Evolutionary conservation across 2,329 filamentous ascomycete species (phyloP), one percentile per base, ranked within the genome.

Genomic region (Penicillium sp.): DNA sequence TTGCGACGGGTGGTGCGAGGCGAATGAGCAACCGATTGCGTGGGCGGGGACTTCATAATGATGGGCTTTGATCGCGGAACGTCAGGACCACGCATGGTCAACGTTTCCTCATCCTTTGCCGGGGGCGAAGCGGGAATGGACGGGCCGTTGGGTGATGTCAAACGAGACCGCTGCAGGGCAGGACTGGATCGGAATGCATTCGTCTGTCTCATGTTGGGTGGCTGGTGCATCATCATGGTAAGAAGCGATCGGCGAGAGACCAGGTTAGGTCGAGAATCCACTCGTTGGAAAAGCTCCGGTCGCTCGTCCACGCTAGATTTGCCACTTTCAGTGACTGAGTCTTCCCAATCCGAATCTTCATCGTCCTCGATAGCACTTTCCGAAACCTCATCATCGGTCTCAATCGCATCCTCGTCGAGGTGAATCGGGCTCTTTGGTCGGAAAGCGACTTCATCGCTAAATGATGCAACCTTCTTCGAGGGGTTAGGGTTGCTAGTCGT

Each of bases 1-100:
- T 97, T 96, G 59, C 93, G 86, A 51, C 95, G 86, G 0, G 93
- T 97, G 0, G 93, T 97, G 57, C 92, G 87, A 4, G 95, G 95
- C 5, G 95, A 98, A 63, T 96, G 83, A 1, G 92, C 90, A 27
- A 88, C 86, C 54, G 91, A 89, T 63, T 90, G 86, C 6, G 80
- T 80, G 56, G 87, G 87, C n/a, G 84, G 84, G 21, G 88, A 84
- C 14, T 86, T 88, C 70, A 88, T 85, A 68, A 88, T 85, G 69
- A 96, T 96, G 27, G 93, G 92, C 74, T 93, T 92, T 1, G 91
- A 88, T 44, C 88, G 84, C 43, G 89, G 85, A 46, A 88, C 80
- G 68, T 89, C 87, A 56, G 79, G 78, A 42, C 83, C 84, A 66
- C 81, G 81, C 81, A 79, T 77, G 9, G 74, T 88, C 78, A 91